Evolutionary conservation across 768 basidiomycete genomes (phyloP).

Genomic region (Boletales sp.): DNA sequence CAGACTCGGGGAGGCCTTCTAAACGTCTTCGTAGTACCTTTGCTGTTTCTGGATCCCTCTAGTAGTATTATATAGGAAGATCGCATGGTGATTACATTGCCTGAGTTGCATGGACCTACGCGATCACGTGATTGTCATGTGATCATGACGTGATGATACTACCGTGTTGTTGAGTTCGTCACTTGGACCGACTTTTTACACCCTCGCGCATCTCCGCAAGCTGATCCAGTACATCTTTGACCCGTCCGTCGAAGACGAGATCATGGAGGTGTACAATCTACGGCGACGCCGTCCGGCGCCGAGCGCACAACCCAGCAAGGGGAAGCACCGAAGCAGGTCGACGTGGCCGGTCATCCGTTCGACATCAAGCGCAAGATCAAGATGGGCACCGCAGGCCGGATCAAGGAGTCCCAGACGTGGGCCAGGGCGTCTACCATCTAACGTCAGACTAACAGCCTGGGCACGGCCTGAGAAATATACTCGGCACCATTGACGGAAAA

Average conservation of each 20-base stretch:
- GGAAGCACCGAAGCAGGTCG: constrained; percentile 17
- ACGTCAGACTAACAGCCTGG: too few relatives aligned
- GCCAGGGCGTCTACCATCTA: constrained; percentile 50
- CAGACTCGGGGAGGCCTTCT: too few relatives aligned
- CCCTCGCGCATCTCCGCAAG: constrained; percentile 59
- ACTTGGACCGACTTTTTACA: too few relatives aligned
- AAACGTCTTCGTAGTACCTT: too few relatives aligned
- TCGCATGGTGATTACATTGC: too few relatives aligned
- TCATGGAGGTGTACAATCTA: constrained; percentile 14
- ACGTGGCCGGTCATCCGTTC: constrained; percentile 48
- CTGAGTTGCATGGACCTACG: too few relatives aligned
- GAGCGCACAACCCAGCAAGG: constrained; percentile 13
- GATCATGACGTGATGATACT: background rate
- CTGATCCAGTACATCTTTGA: constrained; percentile 60
- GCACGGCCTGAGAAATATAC: too few relatives aligned
- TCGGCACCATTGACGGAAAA: too few relatives aligned
- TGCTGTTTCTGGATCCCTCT: too few relatives aligned
- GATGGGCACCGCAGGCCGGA: constrained; percentile 48
- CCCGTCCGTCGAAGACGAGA: constrained; percentile 24
- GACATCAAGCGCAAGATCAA: constrained; percentile 50
- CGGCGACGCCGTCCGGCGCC: constrained; percentile 29
- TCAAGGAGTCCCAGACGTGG: constrained; percentile 46
- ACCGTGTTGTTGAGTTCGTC: constrained; percentile 11
- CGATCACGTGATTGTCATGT: constrained; percentile 19
- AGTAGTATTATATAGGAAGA: too few relatives aligned